phyloP scores from a whole-genome alignment of 495 filamentous ascomycete genomes.

The Penicillium malachiteum region DNA sequence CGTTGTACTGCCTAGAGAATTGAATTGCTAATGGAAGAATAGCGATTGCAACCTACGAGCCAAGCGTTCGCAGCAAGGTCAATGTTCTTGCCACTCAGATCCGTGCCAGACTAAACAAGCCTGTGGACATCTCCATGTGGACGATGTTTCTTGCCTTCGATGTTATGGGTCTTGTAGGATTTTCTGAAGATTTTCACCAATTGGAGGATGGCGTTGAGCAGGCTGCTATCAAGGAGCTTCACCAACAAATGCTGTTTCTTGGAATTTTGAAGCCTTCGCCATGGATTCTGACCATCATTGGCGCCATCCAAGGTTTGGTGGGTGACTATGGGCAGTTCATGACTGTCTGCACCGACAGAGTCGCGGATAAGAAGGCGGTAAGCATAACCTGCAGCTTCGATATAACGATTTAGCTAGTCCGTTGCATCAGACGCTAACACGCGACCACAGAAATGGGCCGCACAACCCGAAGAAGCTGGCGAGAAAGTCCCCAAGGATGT shows the following conservation, averaged over 20 bases:
- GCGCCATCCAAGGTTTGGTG: not conserved
- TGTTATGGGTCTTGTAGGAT: not conserved
- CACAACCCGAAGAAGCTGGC: not conserved
- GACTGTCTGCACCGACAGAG: not conserved
- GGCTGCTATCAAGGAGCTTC: not conserved
- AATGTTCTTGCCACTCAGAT: slow-evolving; percentile 1
- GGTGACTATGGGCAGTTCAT: slow-evolving; percentile 1
- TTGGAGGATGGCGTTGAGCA: not conserved
- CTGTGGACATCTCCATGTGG: not conserved
- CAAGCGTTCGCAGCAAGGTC: not conserved
- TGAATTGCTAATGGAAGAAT: not conserved
- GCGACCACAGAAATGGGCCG: slow-evolving; percentile 1
- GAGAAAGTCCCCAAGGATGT: not conserved
- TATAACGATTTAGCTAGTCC: no score
- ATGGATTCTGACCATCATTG: not conserved
- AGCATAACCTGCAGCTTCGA: not conserved
- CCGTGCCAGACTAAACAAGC: not conserved
- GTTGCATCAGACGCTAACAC: not conserved
- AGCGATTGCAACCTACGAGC: not conserved
- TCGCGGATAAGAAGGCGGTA: not conserved
- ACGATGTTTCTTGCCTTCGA: not conserved
- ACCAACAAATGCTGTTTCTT: slow-evolving; percentile 1
- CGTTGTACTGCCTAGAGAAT: not conserved
- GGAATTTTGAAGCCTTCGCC: not conserved
- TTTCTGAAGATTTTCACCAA: not conserved